Conservation (phyloP, 106 monocot species). For the Allium sativum region DNA sequence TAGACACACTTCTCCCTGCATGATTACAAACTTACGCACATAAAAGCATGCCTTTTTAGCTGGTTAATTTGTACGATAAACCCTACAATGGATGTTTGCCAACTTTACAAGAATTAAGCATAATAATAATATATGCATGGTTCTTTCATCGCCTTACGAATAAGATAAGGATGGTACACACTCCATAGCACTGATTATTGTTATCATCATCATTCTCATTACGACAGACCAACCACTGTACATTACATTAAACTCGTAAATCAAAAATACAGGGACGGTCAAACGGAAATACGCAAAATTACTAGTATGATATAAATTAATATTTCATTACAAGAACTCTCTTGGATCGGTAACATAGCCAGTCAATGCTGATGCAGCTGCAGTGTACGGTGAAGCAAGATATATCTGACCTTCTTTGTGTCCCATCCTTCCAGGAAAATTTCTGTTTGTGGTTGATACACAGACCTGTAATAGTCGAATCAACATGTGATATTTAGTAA, state of each 20-base stretch:
- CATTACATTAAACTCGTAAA: too few relatives aligned
- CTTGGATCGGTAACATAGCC: conserved; percentile 80
- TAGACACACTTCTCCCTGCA: too few relatives aligned
- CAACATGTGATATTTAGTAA: too few relatives aligned
- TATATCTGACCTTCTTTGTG: conserved; percentile 92
- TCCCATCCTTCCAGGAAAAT: conserved; percentile 87
- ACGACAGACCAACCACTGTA: too few relatives aligned
- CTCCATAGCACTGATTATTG: too few relatives aligned
- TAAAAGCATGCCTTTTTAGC: too few relatives aligned
- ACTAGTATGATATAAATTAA: neutral
- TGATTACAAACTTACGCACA: too few relatives aligned
- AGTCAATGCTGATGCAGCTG: conserved; percentile 82
- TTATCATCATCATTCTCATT: too few relatives aligned
- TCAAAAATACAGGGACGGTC: too few relatives aligned
- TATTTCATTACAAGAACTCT: conserved; percentile 39
- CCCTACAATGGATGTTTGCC: too few relatives aligned
- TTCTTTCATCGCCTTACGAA: neutral
- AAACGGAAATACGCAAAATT: neutral
- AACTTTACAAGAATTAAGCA: too few relatives aligned
- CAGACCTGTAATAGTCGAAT: conserved; percentile 42
- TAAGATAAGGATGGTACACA: neutral
- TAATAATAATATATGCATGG: neutral
- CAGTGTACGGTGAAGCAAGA: conserved; percentile 84
- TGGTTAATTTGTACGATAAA: too few relatives aligned
- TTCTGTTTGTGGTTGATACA: conserved; percentile 82